A percentile compares a stretch with the other conserved stretches of the same genome.
Evolutionary conservation across 257 asterid species (phyloP).

Genomic region (Solanum pimpinellifolium): DNA sequence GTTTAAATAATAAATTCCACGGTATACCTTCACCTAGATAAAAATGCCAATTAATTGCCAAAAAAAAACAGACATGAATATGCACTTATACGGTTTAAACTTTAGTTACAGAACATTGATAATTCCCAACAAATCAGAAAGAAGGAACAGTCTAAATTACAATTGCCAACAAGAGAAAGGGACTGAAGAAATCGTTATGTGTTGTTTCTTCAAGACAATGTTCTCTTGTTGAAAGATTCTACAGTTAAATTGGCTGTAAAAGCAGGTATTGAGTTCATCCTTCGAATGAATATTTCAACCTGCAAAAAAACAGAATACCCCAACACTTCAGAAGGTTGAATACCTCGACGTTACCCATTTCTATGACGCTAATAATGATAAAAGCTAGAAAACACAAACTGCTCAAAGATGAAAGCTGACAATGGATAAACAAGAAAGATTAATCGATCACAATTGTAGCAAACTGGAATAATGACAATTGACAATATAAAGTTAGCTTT

Average conservation of each 20-base stretch:
- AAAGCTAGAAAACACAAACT: not conserved
- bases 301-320: constrained; percentile 10
- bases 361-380: not conserved
- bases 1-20: not conserved
- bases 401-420: not conserved
- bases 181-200: not conserved
- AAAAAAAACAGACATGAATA: not conserved
- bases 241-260: constrained; percentile 90
- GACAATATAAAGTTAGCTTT: not conserved
- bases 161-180: not conserved
- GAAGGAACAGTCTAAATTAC: not conserved
- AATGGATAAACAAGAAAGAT: not conserved
- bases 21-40: not conserved
- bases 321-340: not conserved
- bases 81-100: not conserved
- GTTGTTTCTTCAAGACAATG: constrained; percentile 48
- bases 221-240: constrained; percentile 86
- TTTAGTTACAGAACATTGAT: not conserved
- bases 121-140: not conserved
- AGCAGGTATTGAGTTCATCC: constrained; percentile 87
- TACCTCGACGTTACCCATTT: not conserved
- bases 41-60: not conserved
- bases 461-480: not conserved
- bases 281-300: constrained; percentile 75
- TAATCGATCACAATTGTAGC: not conserved